These are phyloP conservation scores for Aspergillus sclerotiicarbonarius DNA, from an alignment of 495 filamentous ascomycete species.

Conservation along the genomic window DNA sequence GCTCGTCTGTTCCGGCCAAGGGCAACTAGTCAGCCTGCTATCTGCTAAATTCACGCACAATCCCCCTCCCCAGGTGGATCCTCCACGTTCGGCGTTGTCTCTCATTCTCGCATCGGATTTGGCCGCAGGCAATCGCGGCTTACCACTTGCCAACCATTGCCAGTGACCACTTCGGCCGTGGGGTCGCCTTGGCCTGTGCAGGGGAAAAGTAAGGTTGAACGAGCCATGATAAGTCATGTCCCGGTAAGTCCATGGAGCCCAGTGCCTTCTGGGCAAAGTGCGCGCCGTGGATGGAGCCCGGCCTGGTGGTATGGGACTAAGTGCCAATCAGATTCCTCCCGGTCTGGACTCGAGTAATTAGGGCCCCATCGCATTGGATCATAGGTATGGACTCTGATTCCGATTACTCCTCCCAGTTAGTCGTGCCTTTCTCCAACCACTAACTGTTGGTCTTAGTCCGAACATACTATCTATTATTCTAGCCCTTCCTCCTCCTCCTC, in stretches of 20 bases:
- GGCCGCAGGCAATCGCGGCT: conserved; percentile 10
- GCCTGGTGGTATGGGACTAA: conserved; percentile 2
- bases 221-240: not conserved
- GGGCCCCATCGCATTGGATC: conserved; percentile 4
- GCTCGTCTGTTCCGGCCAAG: not conserved
- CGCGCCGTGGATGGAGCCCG: not conserved
- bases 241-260: not conserved
- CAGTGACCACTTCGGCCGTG: not conserved
- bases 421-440: not conserved
- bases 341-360: not conserved
- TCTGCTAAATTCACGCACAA: conserved; percentile 11
- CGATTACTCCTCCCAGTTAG: conserved; percentile 6
- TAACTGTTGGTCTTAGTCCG: conserved; percentile 6
- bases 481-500: conserved; percentile 2
- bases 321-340: not conserved
- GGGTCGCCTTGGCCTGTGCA: not conserved
- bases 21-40: not conserved
- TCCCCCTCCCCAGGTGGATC: not conserved
- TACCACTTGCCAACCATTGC: not conserved
- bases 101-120: conserved; percentile 14
- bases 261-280: not conserved
- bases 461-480: not conserved
- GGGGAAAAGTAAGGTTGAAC: conserved; percentile 1
- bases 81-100: conserved; percentile 11
- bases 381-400: conserved; percentile 9